These are phyloP conservation scores for Tilletia indica DNA, from an alignment of 1,284 basidiomycete genomes.

Conservation along the genomic window DNA sequence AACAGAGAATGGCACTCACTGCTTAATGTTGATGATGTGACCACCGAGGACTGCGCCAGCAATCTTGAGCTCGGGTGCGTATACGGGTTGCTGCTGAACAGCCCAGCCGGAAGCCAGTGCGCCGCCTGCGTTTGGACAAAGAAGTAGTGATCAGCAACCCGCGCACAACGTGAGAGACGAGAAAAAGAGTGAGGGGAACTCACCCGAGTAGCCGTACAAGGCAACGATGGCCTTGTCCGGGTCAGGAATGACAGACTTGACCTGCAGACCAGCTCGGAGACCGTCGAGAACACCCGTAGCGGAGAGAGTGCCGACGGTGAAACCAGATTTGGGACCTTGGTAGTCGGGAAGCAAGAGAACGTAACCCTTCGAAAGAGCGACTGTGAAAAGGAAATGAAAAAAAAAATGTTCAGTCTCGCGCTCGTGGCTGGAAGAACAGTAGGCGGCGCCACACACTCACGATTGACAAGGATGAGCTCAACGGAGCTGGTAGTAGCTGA, in stretches of 20 bases:
- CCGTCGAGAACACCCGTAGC: conserved; percentile 12
- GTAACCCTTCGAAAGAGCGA: conserved; percentile 15
- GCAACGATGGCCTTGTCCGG: conserved; percentile 10
- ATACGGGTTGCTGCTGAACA: neutral
- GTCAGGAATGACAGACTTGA: conserved; percentile 16
- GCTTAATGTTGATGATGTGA: conserved; percentile 18
- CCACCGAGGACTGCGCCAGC: conserved; percentile 11
- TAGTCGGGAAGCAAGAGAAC: conserved; percentile 14
- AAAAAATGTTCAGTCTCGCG: neutral
- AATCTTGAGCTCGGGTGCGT: conserved; percentile 21
- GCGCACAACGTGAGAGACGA: no score
- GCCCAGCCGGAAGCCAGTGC: conserved; percentile 18
- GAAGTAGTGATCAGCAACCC: no score
- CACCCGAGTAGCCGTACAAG: conserved; percentile 16
- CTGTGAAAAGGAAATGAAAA: neutral
- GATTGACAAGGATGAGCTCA: conserved; percentile 19
- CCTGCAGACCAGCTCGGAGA: conserved; percentile 14
- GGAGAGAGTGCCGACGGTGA: conserved; percentile 11
- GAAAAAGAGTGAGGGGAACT: no score
- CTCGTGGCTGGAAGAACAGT: neutral
- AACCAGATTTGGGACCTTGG: conserved; percentile 15
- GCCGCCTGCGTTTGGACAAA: neutral
- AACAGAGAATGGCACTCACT: neutral
- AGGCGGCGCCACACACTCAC: neutral
- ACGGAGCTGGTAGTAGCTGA: conserved; percentile 12